These are phyloP conservation scores for Scheffersomyces lignosus DNA, from an alignment of 805 yeast species.

Conservation along the genomic window DNA sequence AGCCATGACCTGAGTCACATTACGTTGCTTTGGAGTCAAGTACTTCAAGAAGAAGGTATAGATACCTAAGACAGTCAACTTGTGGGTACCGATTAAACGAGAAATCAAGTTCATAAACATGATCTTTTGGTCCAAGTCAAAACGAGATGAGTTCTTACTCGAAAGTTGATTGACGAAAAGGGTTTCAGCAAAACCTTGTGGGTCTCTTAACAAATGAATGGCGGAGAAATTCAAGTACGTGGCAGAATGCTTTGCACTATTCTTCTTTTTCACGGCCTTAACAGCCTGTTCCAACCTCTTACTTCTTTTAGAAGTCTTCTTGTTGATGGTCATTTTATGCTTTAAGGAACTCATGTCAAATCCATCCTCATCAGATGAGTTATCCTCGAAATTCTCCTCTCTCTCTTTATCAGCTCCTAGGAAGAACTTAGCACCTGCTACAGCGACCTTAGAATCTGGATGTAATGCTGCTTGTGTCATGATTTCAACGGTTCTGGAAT, in stretches of 20 bases:
- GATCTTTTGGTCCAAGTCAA: conserved; percentile 85
- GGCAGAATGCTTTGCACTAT: conserved; percentile 51
- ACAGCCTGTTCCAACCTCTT: conserved; percentile 78
- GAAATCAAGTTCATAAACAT: conserved; percentile 85
- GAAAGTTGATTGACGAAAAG: conserved; percentile 72
- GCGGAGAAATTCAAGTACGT: conserved; percentile 90
- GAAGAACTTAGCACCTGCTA: conserved; percentile 89
- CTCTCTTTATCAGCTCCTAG: conserved; percentile 94
- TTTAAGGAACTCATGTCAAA: conserved; percentile 70
- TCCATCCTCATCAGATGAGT: conserved; percentile 67
- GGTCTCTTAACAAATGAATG: conserved; percentile 89
- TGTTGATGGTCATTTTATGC: conserved; percentile 82
- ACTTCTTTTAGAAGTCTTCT: conserved; percentile 76
- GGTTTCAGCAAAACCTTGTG: conserved; percentile 94
- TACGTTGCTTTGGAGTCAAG: conserved; percentile 88
- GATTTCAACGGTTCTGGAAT: conserved; percentile 92
- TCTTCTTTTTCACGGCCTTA: conserved; percentile 61
- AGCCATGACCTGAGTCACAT: conserved; percentile 95
- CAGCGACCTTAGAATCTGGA: conserved; percentile 80
- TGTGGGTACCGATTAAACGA: conserved; percentile 91
- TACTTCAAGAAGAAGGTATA: conserved; percentile 88
- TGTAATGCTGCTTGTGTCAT: conserved; percentile 96
- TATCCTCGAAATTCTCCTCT: conserved; percentile 78
- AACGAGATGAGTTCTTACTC: conserved; percentile 66
- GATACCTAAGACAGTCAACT: conserved; percentile 83